Evolutionary conservation across 345 rosid species (phyloP), one percentile per base, ranked within the genome.

Genomic region (Salix purpurea): DNA sequence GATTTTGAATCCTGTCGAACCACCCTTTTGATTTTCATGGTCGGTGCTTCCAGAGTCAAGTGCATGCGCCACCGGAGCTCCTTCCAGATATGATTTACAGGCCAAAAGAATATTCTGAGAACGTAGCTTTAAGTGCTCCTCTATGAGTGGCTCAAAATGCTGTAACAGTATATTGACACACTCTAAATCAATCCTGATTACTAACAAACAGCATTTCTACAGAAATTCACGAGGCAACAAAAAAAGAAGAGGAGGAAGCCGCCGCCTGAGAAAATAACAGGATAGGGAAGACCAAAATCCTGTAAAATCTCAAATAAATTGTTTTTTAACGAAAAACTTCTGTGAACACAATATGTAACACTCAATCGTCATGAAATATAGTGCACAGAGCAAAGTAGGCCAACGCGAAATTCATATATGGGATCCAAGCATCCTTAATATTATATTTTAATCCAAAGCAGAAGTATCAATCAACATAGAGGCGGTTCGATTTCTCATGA

Each of bases 1-100:
- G 84, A 96, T 89, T 87, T 92, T 91, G 92, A 96, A 93, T n/a
- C 99, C 99, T 1, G 87, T 84, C 21, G 98, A 91, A 77, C 86
- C 83, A 67, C 89, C 85, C 72, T 80, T 81, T 42, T 83, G 79
- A 68, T 76, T 81, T 79, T 78, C 91, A 7, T 67, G 72, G 71
- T 21, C 82, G n/a, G 70, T 77, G 14, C 54, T 80, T 15, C 58
- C 82, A 36, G 71, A 13, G 37, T 60, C 83, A 2, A 71, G 76
- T 77, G 88, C 84, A 74, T 52, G 83, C 78, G 91, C 94, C 58
- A 93, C 84, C 4, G 88, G 86, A 39, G 82, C 90, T 42, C 91
- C 98, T 84, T 86, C 89, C 91, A 93, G 86, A 65, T 91, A 93
- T 37, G 91, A 88, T 86, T 86, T 90, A 69, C 97, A 96, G 69